Percentiles rank a stretch among this genome's conserved stretches.
phyloP scores from a whole-genome alignment of 2,329 filamentous ascomycete genomes.

The Mycosphaerella sp. region DNA sequence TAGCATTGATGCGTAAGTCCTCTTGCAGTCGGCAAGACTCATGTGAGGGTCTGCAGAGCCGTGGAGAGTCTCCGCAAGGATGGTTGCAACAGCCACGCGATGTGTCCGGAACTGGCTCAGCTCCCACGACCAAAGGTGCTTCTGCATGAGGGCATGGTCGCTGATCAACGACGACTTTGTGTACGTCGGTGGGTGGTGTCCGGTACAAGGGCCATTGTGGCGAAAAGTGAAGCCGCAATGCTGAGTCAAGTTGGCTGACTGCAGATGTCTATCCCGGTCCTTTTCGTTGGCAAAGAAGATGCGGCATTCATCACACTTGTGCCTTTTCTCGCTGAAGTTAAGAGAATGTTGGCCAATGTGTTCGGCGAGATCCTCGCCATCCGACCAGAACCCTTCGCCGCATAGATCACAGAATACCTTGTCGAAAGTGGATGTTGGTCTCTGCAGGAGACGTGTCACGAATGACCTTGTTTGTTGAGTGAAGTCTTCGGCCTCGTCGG shows the following conservation, averaged over 20 bases:
- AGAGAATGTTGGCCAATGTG: slow-evolving; percentile 23
- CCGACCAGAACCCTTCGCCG: slow-evolving; percentile 15
- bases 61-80: slow-evolving; percentile 16
- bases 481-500: slow-evolving; percentile 7
- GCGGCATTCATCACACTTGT: slow-evolving; percentile 22
- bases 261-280: slow-evolving; percentile 21
- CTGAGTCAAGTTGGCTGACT: slow-evolving; percentile 19
- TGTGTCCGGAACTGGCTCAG: slow-evolving; percentile 19
- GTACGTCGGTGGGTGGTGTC: slow-evolving; percentile 22
- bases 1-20: slow-evolving; percentile 16
- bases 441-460: slow-evolving; percentile 15
- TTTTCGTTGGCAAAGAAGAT: slow-evolving; percentile 24
- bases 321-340: slow-evolving; percentile 22
- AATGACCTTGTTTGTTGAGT: slow-evolving; percentile 17
- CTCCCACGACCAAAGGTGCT: slow-evolving; percentile 24
- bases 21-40: slow-evolving; percentile 16
- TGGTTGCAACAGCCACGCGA: slow-evolving; percentile 16
- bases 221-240: slow-evolving; percentile 24
- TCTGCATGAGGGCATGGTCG: slow-evolving; percentile 22
- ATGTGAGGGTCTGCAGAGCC: slow-evolving; percentile 13
- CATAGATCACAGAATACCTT: slow-evolving; percentile 20
- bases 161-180: slow-evolving; percentile 15
- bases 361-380: slow-evolving; percentile 14
- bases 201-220: slow-evolving; percentile 18
- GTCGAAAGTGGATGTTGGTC: slow-evolving; percentile 12